These are phyloP conservation scores for Ormosia semicastrata DNA, from an alignment of 306 rosid species.

Conservation along the genomic window DNA sequence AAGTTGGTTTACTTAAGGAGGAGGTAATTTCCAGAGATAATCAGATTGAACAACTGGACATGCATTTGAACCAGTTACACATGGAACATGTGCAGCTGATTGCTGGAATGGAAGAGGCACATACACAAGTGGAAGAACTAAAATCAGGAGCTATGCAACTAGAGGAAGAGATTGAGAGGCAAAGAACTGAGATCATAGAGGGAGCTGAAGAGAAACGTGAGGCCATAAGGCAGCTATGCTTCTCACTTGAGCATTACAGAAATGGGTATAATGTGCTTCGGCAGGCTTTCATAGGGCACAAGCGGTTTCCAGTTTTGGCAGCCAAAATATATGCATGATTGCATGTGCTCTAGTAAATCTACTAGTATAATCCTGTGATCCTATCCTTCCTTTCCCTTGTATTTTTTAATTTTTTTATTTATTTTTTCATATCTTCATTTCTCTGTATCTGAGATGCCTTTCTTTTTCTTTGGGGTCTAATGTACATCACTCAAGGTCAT, in stretches of 20 bases:
- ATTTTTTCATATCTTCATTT: not conserved
- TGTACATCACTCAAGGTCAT: conserved; percentile 19
- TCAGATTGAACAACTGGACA: conserved; percentile 29
- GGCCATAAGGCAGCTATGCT: conserved; percentile 87
- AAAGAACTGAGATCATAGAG: conserved; percentile 49
- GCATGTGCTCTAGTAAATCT: conserved; percentile 1
- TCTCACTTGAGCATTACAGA: conserved; percentile 82
- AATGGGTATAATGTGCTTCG: conserved; percentile 50
- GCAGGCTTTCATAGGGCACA: conserved; percentile 47
- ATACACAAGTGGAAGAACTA: conserved; percentile 45
- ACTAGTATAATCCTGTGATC: not conserved
- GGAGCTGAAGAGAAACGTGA: conserved; percentile 91
- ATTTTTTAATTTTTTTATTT: not conserved
- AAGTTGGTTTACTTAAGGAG: conserved; percentile 35
- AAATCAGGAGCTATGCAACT: conserved; percentile 40
- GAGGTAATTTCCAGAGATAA: conserved; percentile 40
- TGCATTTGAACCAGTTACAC: conserved; percentile 35
- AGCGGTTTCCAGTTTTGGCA: conserved; percentile 48
- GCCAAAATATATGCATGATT: conserved; percentile 14
- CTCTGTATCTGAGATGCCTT: conserved; percentile 9
- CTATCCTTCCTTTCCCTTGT: not conserved
- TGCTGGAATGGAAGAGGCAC: conserved; percentile 35
- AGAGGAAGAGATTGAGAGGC: conserved; percentile 70
- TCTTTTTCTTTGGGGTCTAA: conserved; percentile 18
- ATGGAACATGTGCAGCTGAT: conserved; percentile 41